Base-by-base conservation (phyloP, 805 yeast species). In the Grigorovia jiainica region DNA sequence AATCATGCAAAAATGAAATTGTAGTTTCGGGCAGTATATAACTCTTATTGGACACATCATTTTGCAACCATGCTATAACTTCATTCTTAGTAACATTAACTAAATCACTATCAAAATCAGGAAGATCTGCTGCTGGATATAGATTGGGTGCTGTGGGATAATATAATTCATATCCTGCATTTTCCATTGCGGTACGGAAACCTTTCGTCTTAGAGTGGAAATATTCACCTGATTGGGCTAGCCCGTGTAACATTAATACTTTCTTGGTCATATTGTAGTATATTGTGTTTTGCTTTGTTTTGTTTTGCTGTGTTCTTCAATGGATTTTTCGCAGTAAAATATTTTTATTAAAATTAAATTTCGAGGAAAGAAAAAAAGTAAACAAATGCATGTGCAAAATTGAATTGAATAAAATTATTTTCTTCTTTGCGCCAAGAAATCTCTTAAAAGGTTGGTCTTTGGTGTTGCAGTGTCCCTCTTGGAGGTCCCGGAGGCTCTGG, bases 161-260 rank as follows among this genome's bases (percentile, higher is more conserved):
- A 9, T 74, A 68, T 9, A 87, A 69, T 47, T 79, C 84, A 53
- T 78, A 82, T 5, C 87, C 83, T 16, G 50, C 47, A 36, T 58
- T 60, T 44, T 71, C 70, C 19, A 92, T 66, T 25, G 76, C 75
- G 50, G 85, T 83, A 29, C 97, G 70, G 23, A 92, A 70, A 0
- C 90, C 96, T 13, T 90, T 79, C 0, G 95, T 80, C 59, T 92
- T 92, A 38, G 82, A 82, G 24, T 84, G 76, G 63, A 87, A 90
- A 5, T 80, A 71, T 10, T 79, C 68, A 1, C 95, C 87, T 31
- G 82, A 79, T 65, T 90, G 95, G 1, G 89, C 86, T 57, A 76
- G 82, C 1, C 98, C 98, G 54, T 90, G 98, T 13, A 92, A 68
- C 68, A 90, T 87, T 10, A 90, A 67, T 15, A 90, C 71, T 53